A percentile compares a stretch with the other conserved stretches of the same genome.
Evolutionary conservation across 1,139 yeast genomes (phyloP).

Genomic region (Ogataea hybrid): DNA sequence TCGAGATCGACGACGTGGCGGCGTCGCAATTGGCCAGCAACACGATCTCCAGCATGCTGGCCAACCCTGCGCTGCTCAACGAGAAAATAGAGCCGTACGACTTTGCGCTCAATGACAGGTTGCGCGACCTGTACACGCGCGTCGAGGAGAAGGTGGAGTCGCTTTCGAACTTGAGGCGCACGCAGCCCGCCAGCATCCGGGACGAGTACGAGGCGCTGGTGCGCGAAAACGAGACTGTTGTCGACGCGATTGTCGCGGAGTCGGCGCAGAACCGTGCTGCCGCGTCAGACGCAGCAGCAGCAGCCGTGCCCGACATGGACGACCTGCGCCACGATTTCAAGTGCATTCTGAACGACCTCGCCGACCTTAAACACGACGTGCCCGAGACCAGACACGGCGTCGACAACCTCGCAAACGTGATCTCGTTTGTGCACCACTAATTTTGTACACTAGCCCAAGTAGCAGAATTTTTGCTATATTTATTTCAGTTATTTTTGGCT

Average conservation of each 20-base stretch:
- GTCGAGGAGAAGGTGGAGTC: conserved; percentile 59
- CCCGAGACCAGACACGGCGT: conserved; percentile 15
- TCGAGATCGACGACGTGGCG: conserved; percentile 48
- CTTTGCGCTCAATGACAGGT: conserved; percentile 49
- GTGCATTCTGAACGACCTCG: conserved; percentile 15
- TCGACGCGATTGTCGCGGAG: conserved; percentile 13
- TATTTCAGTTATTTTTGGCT: background rate
- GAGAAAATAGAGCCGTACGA: conserved; percentile 61
- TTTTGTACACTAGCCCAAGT: background rate
- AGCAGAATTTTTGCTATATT: background rate
- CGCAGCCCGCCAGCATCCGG: conserved; percentile 43
- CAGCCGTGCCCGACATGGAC: conserved; percentile 11
- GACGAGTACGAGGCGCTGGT: conserved; percentile 29
- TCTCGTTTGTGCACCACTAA: conserved; percentile 14
- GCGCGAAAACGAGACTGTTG: conserved; percentile 16
- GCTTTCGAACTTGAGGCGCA: conserved; percentile 50
- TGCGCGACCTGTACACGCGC: conserved; percentile 49
- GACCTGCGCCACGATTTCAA: conserved; percentile 15
- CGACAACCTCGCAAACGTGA: conserved; percentile 19
- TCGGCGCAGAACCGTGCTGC: conserved; percentile 1
- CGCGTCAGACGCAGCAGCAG: conserved; percentile 1
- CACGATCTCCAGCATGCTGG: conserved; percentile 9
- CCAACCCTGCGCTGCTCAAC: conserved; percentile 19
- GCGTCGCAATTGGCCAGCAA: conserved; percentile 19
- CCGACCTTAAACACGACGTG: conserved; percentile 16